phyloP scores from a whole-genome alignment of 2,329 filamentous ascomycete genomes.

The Elsinoe ampelina region DNA sequence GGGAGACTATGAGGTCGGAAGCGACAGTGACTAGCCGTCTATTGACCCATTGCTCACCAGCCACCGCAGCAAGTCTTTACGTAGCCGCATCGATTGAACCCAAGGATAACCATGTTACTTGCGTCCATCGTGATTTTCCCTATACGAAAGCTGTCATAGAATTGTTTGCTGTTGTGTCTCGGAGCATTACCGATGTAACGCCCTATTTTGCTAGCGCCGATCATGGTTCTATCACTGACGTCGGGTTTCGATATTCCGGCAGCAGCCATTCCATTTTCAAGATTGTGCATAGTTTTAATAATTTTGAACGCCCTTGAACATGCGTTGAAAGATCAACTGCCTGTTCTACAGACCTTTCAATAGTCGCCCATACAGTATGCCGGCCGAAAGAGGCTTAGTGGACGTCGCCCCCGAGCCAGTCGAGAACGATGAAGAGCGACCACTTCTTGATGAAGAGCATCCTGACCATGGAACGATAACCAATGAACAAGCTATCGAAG shows the following conservation, averaged over 20 bases:
- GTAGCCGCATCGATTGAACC: no score
- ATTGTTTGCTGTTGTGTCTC: neutral
- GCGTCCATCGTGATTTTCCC: no score
- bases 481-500: constrained; percentile 22
- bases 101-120: no score
- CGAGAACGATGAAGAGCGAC: constrained; percentile 15
- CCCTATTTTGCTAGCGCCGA: neutral
- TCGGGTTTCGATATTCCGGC: neutral
- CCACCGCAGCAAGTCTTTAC: no score
- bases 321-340: neutral
- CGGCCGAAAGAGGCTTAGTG: constrained; percentile 1
- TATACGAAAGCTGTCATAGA: neutral
- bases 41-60: no score
- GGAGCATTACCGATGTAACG: neutral
- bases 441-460: constrained; percentile 14
- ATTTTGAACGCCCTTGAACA: neutral
- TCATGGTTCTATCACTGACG: neutral
- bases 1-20: constrained; percentile 13
- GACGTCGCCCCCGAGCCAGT: constrained; percentile 14
- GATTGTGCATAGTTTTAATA: neutral
- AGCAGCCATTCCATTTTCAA: neutral
- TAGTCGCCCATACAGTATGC: neutral
- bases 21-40: constrained; percentile 6
- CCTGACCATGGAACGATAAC: constrained; percentile 17
- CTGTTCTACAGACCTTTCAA: neutral